phyloP scores from a whole-genome alignment of 2,329 filamentous ascomycete species.

The Hymenoscyphus infarciens region DNA sequence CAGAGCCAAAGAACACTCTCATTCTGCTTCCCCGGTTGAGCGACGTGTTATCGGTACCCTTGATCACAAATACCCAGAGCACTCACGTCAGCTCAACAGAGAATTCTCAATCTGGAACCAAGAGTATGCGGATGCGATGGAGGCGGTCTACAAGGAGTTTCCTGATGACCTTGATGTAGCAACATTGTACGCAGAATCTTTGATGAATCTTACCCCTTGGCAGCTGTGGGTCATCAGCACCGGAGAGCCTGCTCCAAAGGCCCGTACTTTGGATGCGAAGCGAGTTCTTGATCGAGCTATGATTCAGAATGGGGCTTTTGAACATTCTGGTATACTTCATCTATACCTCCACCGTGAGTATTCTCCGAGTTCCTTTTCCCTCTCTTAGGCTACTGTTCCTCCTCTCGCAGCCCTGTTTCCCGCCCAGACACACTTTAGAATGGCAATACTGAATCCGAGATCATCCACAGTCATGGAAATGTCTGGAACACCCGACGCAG shows the following conservation, averaged over 20 bases:
- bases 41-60: slow-evolving; percentile 58
- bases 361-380: too few species aligned
- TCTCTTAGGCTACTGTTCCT: too few species aligned
- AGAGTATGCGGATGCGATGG: slow-evolving; percentile 61
- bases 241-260: slow-evolving; percentile 51
- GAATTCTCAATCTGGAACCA: slow-evolving; percentile 54
- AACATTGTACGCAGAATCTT: slow-evolving; percentile 58
- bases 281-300: slow-evolving; percentile 57
- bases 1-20: slow-evolving; percentile 41
- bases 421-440: too few species aligned
- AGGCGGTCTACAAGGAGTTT: slow-evolving; percentile 48
- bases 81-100: slow-evolving; percentile 35
- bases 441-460: too few species aligned
- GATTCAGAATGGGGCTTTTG: slow-evolving; percentile 42
- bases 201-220: slow-evolving; percentile 66
- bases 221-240: slow-evolving; percentile 59
- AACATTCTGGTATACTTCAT: slow-evolving; percentile 69
- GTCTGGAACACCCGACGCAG: slow-evolving; percentile 62
- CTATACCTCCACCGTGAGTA: slow-evolving; percentile 61
- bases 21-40: slow-evolving; percentile 49
- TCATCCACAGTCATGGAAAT: slow-evolving; percentile 59
- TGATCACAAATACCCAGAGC: slow-evolving; percentile 56
- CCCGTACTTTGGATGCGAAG: slow-evolving; percentile 57
- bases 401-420: too few species aligned
- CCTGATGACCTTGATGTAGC: slow-evolving; percentile 59